Conservation (phyloP, 73 alveolate genomes). For the Paramecium pentaurelia region DNA sequence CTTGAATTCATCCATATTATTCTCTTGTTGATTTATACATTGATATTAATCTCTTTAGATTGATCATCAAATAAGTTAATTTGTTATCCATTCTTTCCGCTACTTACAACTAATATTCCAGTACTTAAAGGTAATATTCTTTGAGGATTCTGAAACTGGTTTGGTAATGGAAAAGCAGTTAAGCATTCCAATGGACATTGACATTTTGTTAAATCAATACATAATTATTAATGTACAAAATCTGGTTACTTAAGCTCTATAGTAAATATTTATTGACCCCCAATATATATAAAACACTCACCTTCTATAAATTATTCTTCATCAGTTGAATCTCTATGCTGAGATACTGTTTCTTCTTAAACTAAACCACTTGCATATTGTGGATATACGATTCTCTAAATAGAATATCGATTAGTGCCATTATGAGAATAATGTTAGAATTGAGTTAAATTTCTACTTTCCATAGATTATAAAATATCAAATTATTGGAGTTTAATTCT, state of each 20-base stretch:
- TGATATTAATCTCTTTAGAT: not conserved
- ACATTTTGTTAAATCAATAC: not conserved
- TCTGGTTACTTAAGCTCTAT: not conserved
- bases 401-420: not conserved
- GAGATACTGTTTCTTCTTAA: not conserved
- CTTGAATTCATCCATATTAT: conserved; percentile 17
- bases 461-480: not conserved
- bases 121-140: not conserved
- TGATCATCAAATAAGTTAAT: not conserved
- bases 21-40: not conserved
- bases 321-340: not conserved
- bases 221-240: not conserved
- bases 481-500: not conserved
- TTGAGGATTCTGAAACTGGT: not conserved
- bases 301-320: not conserved
- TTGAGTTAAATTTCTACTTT: not conserved
- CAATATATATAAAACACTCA: not conserved
- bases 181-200: not conserved
- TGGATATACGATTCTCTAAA: not conserved
- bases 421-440: not conserved
- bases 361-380: conserved; percentile 25
- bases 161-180: not conserved
- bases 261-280: not conserved
- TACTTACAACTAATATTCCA: not conserved
- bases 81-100: not conserved